phyloP scores from a whole-genome alignment of 306 rosid species.

The Cucurbita moschata region DNA sequence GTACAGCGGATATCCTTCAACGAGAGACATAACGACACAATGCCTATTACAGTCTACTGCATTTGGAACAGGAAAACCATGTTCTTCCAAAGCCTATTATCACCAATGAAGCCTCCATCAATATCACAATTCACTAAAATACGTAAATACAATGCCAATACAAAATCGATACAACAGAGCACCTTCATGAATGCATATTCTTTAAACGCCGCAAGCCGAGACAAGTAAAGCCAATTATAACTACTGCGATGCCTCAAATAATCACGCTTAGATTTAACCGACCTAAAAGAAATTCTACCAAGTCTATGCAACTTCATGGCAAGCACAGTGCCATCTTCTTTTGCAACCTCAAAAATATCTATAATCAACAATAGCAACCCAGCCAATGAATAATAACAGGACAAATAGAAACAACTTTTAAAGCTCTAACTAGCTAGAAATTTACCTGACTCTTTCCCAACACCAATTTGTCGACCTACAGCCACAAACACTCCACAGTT shows the following conservation, averaged over 20 bases:
- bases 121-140: background rate
- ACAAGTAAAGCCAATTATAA: conserved; percentile 83
- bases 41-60: conserved; percentile 78
- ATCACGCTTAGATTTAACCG: conserved; percentile 92
- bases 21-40: conserved; percentile 82
- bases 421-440: background rate
- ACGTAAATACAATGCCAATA: background rate
- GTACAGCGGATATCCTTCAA: conserved; percentile 87
- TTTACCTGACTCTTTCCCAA: conserved; percentile 90
- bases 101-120: conserved; percentile 5
- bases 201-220: conserved; percentile 86
- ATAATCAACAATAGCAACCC: background rate
- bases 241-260: conserved; percentile 76
- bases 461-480: conserved; percentile 95
- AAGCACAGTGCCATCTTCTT: conserved; percentile 70
- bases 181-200: conserved; percentile 97
- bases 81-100: conserved; percentile 71
- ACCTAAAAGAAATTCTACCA: conserved; percentile 86
- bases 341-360: conserved; percentile 92
- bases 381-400: background rate
- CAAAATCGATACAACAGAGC: background rate
- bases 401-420: background rate
- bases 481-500: conserved; percentile 67
- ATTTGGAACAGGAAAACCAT: conserved; percentile 72
- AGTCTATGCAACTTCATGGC: conserved; percentile 87